Base-by-base conservation (phyloP, 2,329 filamentous ascomycete genomes). In the Fusarium pseudoanthophilum region DNA sequence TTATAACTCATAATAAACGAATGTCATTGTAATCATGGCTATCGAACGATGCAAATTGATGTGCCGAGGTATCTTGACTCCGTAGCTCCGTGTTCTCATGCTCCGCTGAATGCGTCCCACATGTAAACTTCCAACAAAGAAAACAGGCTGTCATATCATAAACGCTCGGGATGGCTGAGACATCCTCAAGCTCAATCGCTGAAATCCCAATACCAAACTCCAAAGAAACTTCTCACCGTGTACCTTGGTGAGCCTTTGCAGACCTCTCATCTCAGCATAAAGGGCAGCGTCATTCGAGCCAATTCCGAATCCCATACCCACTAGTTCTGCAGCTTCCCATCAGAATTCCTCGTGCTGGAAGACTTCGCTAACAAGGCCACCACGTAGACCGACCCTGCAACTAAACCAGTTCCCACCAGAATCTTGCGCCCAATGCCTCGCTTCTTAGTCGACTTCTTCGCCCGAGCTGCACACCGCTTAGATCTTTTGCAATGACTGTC, bases 301-400 rank as follows among this genome's bases (percentile, higher is more conserved):
- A 39, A 18, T n/a, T 43, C 39, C 39, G 63, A 72, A 36, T 46
- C 49, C 13, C 48, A 39, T 26, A 48, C 56, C 40, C 55, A 21
- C 18, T 64, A 65, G 86, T 84, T 14, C 48, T 55, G 51, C 15
- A 15, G 11, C 34, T 67, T 51, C 11, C 58, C 28, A 72, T 36
- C 7, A 30, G 36, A 21, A 21, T 85, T 86, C 1, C 86, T 85
- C 0, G 84, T 88, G 48, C 82, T 84, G 64, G 90, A 86, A 61
- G 87, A 89, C 73, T 92, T 90, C 4, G 83, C 83, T n/a, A 90
- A 82, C 20, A 90, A 85, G 14, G 90, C 89, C 26, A 89, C 81
- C 3, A 85, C 86, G 75, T 92, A 93, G 3, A 87, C 86, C 5
- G 87, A 80, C 4, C 86, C 89, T 2, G 85, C 88, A 4, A 89